These are phyloP conservation scores for Ramularia endophylla DNA, from an alignment of 2,329 filamentous ascomycete species.

Conservation along the genomic window DNA sequence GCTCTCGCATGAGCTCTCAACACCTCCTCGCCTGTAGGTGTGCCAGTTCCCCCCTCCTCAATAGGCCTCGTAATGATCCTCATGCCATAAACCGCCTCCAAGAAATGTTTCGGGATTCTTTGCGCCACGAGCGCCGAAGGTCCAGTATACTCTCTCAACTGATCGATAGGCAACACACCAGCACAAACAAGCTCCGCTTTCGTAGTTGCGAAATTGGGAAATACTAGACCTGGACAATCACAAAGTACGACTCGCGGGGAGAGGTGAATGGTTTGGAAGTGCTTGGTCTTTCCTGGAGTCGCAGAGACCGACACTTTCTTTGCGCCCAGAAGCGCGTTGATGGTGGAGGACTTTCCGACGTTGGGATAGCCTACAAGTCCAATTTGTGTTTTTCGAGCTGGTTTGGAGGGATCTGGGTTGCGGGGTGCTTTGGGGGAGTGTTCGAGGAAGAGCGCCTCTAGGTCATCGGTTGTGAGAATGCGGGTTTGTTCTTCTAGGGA, in stretches of 20 bases:
- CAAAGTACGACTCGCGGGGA: slow-evolving; percentile 85
- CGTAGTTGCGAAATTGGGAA: slow-evolving; percentile 94
- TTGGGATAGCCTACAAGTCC: slow-evolving; percentile 97
- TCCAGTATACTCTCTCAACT: slow-evolving; percentile 86
- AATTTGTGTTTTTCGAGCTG: slow-evolving; percentile 69
- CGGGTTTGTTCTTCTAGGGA: slow-evolving; percentile 47
- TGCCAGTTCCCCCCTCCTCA: slow-evolving; percentile 89
- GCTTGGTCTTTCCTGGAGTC: slow-evolving; percentile 97
- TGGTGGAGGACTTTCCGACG: slow-evolving; percentile 97
- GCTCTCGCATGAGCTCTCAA: slow-evolving; percentile 81
- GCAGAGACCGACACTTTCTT: slow-evolving; percentile 99
- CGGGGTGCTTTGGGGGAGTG: slow-evolving; percentile 56
- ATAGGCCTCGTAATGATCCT: slow-evolving; percentile 71
- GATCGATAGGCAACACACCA: slow-evolving; percentile 91
- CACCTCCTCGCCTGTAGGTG: slow-evolving; percentile 77
- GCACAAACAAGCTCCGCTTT: slow-evolving; percentile 96
- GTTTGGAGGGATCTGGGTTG: slow-evolving; percentile 41
- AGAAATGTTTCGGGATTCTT: slow-evolving; percentile 78
- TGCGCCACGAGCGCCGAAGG: slow-evolving; percentile 76
- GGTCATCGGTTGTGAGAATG: slow-evolving; percentile 87
- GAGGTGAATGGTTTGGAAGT: slow-evolving; percentile 97
- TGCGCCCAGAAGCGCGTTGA: slow-evolving; percentile 95
- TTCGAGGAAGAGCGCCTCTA: slow-evolving; percentile 80
- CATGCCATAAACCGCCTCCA: slow-evolving; percentile 93
- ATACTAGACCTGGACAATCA: slow-evolving; percentile 97